Conservation (phyloP, 2,329 filamentous ascomycete genomes). For the Triangularia verruculosa region DNA sequence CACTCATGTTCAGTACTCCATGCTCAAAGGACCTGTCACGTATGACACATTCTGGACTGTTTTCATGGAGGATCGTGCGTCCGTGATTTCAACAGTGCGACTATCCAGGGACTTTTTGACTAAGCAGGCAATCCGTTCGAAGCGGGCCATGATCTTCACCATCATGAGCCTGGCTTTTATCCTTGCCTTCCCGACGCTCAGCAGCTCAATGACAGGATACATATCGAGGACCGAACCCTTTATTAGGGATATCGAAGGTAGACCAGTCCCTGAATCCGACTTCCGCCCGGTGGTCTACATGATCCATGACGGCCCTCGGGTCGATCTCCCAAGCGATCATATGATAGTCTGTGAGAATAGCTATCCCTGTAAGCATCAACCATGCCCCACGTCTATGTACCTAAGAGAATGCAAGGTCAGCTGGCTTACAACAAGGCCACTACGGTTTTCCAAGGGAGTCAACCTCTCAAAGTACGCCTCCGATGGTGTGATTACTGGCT, state of each 20-base stretch:
- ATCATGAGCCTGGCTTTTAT: not conserved
- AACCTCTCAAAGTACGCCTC: not conserved
- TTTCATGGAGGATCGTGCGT: slow-evolving; percentile 20
- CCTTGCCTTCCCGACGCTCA: not conserved
- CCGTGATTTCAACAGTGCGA: not conserved
- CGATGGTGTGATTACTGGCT: not conserved
- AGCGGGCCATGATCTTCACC: not conserved
- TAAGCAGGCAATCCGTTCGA: too few species aligned
- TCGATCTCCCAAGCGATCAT: not conserved
- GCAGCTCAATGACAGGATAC: not conserved
- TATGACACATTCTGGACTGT: slow-evolving; percentile 29
- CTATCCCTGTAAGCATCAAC: too few species aligned
- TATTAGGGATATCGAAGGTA: not conserved
- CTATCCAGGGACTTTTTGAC: not conserved
- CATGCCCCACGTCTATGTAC: too few species aligned
- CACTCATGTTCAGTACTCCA: slow-evolving; percentile 28
- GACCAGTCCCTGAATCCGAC: not conserved
- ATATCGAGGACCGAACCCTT: not conserved
- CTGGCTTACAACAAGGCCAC: too few species aligned
- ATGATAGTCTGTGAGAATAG: not conserved
- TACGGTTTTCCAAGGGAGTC: too few species aligned
- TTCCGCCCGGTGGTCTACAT: not conserved
- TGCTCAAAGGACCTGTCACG: slow-evolving; percentile 28
- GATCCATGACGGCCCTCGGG: not conserved
- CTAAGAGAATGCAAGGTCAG: too few species aligned